Base-by-base conservation (phyloP, 179 eudicot species). In the Vitellaria paradoxa region DNA sequence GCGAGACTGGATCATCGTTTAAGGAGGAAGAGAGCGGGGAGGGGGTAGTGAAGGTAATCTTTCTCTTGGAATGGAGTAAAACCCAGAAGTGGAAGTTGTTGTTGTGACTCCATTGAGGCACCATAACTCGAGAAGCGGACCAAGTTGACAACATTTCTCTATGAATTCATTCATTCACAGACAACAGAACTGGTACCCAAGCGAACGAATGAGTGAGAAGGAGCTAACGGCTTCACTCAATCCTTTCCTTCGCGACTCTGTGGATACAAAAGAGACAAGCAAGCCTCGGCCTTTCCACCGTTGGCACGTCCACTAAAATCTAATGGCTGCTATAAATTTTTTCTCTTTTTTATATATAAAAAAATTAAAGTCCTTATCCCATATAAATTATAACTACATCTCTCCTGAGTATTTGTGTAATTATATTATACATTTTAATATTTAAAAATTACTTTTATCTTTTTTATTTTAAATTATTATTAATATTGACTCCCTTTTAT, bases 81-180 rank as follows among this genome's bases (percentile, higher is more conserved):
- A 68, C 70, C 63, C 75, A 60, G 63, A 68, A 62, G 60, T 45
- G 6, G 26, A 1, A n/a, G n/a, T 26, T 30, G 40, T 8, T 65
- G 30, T 46, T 42, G 46, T 45, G 77, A 2, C 72, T 55, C 66
- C 42, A 68, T 74, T 74, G 70, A 75, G 79, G 82, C 37, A 23
- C 50, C 11, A 69, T 18, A 26, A 80, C 75, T 69, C 82, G 61
- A 13, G 12, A 60, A 23, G 45, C 57, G 2, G 18, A 67, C 61
- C 73, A 79, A 73, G 73, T 79, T 21, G 81, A 79, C 73, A 53
- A 70, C 81, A 78, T 78, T 64, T 57, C 76, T 59, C 40, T 40
- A 11, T 30, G n/a, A 73, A 20, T 55, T 59, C 71, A 45, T 42
- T 20, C 71, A 45, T n/a, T 45, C 55, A 68, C 26, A 47, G 46